phyloP scores from a whole-genome alignment of 2,329 filamentous ascomycete genomes.

The Septoria petroselini region DNA sequence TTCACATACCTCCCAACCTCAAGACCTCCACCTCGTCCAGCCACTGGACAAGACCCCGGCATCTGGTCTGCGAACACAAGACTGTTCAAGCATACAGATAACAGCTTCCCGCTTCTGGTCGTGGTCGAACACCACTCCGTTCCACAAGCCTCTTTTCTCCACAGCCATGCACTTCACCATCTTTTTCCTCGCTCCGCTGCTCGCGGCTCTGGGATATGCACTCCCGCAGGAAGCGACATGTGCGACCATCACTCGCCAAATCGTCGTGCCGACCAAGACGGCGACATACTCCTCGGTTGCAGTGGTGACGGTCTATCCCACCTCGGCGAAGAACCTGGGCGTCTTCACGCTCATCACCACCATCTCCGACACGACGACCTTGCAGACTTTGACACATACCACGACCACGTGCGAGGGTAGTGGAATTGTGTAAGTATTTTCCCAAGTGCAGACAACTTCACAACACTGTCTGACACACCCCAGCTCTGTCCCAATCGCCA shows the following conservation, averaged over 20 bases:
- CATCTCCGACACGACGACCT: conserved; percentile 31
- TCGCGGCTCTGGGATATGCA: conserved; percentile 28
- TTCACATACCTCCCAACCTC: conserved; percentile 17
- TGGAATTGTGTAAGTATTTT: conserved; percentile 29
- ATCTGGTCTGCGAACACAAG: background rate
- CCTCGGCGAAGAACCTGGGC: conserved; percentile 30
- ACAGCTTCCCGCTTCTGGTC: conserved; percentile 3
- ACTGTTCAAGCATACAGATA: conserved; percentile 10
- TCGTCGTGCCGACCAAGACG: conserved; percentile 34
- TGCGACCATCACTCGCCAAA: conserved; percentile 30
- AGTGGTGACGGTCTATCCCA: conserved; percentile 29
- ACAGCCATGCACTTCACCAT: conserved; percentile 27
- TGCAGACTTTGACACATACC: conserved; percentile 32
- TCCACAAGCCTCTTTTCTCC: conserved; percentile 16
- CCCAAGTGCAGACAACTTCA: too few relatives aligned
- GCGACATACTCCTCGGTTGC: conserved; percentile 31
- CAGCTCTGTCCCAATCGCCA: conserved; percentile 20
- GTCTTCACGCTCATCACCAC: conserved; percentile 32
- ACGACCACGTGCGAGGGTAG: conserved; percentile 26
- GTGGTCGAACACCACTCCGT: conserved; percentile 12
- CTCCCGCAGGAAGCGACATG: conserved; percentile 31
- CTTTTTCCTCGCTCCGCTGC: conserved; percentile 19
- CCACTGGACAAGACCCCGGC: conserved; percentile 3
- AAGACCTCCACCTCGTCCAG: conserved; percentile 10
- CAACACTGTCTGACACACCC: conserved; percentile 7